These are phyloP conservation scores for Colletotrichum salicis DNA, from an alignment of 2,329 filamentous ascomycete genomes.

Conservation along the genomic window DNA sequence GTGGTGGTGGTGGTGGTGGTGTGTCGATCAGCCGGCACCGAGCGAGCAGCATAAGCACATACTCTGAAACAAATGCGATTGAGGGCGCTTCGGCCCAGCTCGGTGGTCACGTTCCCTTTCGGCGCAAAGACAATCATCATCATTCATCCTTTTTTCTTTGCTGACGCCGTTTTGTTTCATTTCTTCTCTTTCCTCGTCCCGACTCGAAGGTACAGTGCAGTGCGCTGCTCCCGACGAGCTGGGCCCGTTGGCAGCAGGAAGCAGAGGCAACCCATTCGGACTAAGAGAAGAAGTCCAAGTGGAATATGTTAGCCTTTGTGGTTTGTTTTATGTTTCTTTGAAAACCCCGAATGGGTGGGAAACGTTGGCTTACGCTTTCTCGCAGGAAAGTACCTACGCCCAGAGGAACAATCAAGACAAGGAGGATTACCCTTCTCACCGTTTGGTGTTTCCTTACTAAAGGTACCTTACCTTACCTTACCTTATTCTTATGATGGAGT, in stretches of 20 bases:
- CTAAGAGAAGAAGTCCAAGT: not conserved
- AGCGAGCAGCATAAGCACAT: slow-evolving; percentile 33
- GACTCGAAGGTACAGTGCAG: not conserved
- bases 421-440: not conserved
- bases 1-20: not conserved
- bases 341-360: not conserved
- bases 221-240: not conserved
- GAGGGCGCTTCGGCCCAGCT: not conserved
- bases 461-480: not conserved
- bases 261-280: not conserved
- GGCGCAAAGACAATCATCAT: slow-evolving; percentile 4
- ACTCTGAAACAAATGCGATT: slow-evolving; percentile 27
- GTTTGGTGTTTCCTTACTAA: not conserved
- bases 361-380: not conserved
- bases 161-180: not conserved
- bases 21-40: slow-evolving; percentile 24
- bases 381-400: not conserved
- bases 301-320: not conserved
- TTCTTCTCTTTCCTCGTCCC: not conserved
- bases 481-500: not conserved
- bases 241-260: not conserved
- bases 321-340: not conserved
- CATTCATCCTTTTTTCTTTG: not conserved
- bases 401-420: not conserved
- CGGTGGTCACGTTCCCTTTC: slow-evolving; percentile 4